phyloP scores from a whole-genome alignment of 495 filamentous ascomycete genomes.

The Terfezia claveryi region DNA sequence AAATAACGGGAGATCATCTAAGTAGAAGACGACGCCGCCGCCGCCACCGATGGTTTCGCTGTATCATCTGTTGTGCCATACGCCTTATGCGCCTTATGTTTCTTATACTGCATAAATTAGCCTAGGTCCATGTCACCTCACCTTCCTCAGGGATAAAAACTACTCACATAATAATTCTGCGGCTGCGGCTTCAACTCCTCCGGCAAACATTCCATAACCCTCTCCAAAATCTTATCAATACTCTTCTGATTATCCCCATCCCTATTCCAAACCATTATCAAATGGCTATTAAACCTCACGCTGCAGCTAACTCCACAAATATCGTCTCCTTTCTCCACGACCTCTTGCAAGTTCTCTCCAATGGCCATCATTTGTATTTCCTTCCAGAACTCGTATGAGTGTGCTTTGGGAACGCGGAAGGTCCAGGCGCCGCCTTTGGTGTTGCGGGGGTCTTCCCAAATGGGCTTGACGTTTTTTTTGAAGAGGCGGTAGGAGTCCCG shows the following conservation, averaged over 20 bases:
- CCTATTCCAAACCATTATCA: conserved; percentile 77
- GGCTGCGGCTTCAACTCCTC: conserved; percentile 43
- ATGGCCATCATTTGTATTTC: conserved; percentile 60
- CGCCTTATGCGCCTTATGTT: conserved; percentile 3
- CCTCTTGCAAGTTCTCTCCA: conserved; percentile 61
- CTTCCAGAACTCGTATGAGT: conserved; percentile 55
- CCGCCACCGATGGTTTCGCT: not conserved
- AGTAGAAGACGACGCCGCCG: no score
- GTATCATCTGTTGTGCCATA: not conserved
- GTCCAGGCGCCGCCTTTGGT: conserved; percentile 63
- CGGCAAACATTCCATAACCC: conserved; percentile 45
- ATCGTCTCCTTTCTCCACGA: conserved; percentile 53
- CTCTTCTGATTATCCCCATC: conserved; percentile 50
- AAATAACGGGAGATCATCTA: no score
- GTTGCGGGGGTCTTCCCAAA: conserved; percentile 84
- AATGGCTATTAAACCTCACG: conserved; percentile 51
- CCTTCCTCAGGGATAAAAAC: not conserved
- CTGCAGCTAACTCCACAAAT: conserved; percentile 53
- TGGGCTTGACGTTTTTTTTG: conserved; percentile 60
- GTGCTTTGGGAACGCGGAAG: conserved; percentile 57
- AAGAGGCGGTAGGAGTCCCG: conserved; percentile 74
- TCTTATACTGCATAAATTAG: conserved; percentile 25
- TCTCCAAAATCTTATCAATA: conserved; percentile 43
- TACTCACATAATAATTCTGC: conserved; percentile 36
- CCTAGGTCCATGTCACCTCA: not conserved